Evolutionary conservation across 2,329 filamentous ascomycete species (phyloP).

Genomic region (Xylaria digitata): DNA sequence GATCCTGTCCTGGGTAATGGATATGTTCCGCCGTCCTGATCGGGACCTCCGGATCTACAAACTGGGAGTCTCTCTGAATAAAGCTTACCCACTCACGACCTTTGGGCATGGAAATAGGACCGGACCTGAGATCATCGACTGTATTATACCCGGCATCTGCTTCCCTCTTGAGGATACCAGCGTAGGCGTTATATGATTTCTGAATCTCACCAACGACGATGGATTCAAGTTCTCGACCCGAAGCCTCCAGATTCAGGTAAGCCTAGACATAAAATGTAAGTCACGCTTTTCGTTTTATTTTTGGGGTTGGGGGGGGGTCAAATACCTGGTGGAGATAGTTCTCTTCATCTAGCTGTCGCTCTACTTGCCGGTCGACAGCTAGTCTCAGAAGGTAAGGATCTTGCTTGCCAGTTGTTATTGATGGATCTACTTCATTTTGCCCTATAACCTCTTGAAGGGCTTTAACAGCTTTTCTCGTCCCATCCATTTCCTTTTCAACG

Average conservation of each 20-base stretch:
- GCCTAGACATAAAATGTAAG: slow-evolving; percentile 66
- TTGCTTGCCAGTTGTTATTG: slow-evolving; percentile 81
- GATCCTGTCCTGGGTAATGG: slow-evolving; percentile 89
- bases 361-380: slow-evolving; percentile 87
- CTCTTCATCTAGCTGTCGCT: slow-evolving; percentile 94
- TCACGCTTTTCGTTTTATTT: slow-evolving; percentile 6
- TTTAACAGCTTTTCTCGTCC: slow-evolving; percentile 81
- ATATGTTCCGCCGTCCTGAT: slow-evolving; percentile 84
- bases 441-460: slow-evolving; percentile 84
- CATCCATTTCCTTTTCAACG: slow-evolving; percentile 94
- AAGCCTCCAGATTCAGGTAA: slow-evolving; percentile 92
- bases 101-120: slow-evolving; percentile 92
- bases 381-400: slow-evolving; percentile 91
- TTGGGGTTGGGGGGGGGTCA: slow-evolving; percentile 45
- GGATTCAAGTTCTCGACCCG: slow-evolving; percentile 92
- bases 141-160: slow-evolving; percentile 82
- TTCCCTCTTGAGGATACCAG: slow-evolving; percentile 90
- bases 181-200: slow-evolving; percentile 95
- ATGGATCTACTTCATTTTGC: slow-evolving; percentile 80
- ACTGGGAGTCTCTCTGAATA: slow-evolving; percentile 82
- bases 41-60: slow-evolving; percentile 86
- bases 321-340: slow-evolving; percentile 91
- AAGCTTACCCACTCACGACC: slow-evolving; percentile 92
- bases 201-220: slow-evolving; percentile 98
- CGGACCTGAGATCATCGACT: slow-evolving; percentile 82